phyloP scores from a whole-genome alignment of 164 flowering plant species.

The Euptelea pleiosperma region DNA sequence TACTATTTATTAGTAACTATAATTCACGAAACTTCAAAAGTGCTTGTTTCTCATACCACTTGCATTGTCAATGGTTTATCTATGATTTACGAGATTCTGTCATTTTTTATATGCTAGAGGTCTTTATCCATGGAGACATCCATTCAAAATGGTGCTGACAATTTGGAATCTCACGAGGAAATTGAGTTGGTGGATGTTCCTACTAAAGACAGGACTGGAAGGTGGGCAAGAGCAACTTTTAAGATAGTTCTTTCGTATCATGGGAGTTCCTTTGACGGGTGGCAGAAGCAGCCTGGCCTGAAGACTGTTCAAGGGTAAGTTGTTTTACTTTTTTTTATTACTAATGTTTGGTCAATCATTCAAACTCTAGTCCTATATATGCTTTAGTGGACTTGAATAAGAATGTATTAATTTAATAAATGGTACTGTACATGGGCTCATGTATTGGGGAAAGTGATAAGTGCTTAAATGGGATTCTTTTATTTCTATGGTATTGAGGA shows the following conservation, averaged over 20 bases:
- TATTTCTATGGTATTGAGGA: not conserved
- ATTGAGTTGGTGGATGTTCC: constrained; percentile 23
- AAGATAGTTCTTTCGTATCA: constrained; percentile 75
- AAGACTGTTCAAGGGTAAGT: constrained; percentile 85
- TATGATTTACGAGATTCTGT: not conserved
- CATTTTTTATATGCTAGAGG: constrained; percentile 19
- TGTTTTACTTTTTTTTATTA: not conserved
- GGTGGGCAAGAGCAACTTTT: constrained; percentile 77
- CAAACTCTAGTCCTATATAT: not conserved
- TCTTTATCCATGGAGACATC: constrained; percentile 21
- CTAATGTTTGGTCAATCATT: not conserved
- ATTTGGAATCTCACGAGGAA: constrained; percentile 27
- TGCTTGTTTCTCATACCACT: not conserved
- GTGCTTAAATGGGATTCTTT: not conserved
- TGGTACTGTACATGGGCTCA: too few relatives aligned
- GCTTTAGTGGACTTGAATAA: not conserved
- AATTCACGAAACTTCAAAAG: not conserved
- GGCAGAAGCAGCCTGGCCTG: constrained; percentile 96
- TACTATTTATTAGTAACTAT: too few relatives aligned
- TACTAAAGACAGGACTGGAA: constrained; percentile 37
- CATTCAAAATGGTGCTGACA: constrained; percentile 28
- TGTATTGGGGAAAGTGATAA: not conserved
- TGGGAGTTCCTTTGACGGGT: constrained; percentile 90
- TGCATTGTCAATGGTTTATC: constrained; percentile 4
- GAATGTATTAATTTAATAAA: not conserved